A percentile compares a stretch with the other conserved stretches of the same genome.
Evolutionary conservation across 352 stramenopile species (phyloP).

Genomic region (Phytophthora ramorum): DNA sequence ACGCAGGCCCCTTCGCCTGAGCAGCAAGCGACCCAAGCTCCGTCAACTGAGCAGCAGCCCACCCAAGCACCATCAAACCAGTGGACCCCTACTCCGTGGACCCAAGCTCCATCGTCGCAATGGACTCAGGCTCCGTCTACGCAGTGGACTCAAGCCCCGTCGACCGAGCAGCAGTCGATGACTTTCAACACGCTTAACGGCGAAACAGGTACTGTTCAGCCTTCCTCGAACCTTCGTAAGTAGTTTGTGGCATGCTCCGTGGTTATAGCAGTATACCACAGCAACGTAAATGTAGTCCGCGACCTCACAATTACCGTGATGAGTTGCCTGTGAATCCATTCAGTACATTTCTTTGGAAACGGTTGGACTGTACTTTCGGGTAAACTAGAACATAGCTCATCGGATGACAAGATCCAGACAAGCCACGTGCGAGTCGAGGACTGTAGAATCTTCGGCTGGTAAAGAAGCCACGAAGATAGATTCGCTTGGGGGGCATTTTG

Average conservation of each 20-base stretch:
- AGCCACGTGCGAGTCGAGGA: too few relatives aligned
- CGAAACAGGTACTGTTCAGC: constrained; percentile 2
- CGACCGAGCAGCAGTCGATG: background rate
- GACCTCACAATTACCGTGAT: background rate
- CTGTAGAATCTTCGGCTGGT: too few relatives aligned
- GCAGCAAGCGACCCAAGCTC: constrained; percentile 1
- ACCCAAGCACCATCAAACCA: too few relatives aligned
- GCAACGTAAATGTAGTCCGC: background rate
- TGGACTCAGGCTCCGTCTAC: background rate
- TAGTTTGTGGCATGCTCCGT: background rate
- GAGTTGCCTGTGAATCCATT: background rate
- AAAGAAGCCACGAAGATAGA: too few relatives aligned
- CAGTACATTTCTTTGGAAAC: too few relatives aligned
- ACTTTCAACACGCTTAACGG: constrained; percentile 3
- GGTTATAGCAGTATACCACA: too few relatives aligned
- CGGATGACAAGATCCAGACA: too few relatives aligned
- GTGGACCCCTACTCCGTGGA: background rate
- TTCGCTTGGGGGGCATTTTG: too few relatives aligned
- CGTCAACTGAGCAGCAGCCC: too few relatives aligned
- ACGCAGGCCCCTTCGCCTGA: too few relatives aligned
- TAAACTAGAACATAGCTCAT: too few relatives aligned
- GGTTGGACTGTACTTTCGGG: too few relatives aligned
- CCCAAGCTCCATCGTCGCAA: background rate
- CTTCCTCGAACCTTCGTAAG: background rate
- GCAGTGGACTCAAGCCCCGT: background rate